Percentiles rank a stretch among this genome's conserved stretches.
These are phyloP conservation scores for Mycena metata DNA, from an alignment of 768 basidiomycete species.

Conservation along the genomic window DNA sequence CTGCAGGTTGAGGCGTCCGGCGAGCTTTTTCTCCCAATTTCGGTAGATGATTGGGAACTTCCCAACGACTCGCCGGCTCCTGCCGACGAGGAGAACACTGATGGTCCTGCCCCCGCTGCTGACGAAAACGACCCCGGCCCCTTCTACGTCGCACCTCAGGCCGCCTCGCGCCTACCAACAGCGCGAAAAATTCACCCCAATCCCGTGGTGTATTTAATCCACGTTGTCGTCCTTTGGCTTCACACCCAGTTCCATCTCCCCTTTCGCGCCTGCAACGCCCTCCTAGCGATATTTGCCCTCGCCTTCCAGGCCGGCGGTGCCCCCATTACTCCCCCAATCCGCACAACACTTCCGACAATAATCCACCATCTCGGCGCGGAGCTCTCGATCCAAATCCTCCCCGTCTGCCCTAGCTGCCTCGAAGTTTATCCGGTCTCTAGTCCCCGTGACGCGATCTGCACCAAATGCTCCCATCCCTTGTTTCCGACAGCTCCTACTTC, in stretches of 20 bases:
- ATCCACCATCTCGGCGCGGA: constrained; percentile 31
- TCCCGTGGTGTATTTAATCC: constrained; percentile 18
- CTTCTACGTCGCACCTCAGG: neutral
- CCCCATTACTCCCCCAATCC: constrained; percentile 17
- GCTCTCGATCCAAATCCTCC: constrained; percentile 15
- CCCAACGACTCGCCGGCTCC: neutral
- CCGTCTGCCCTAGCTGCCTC: constrained; percentile 38
- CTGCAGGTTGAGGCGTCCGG: neutral
- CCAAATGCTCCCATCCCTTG: neutral
- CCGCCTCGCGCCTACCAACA: neutral
- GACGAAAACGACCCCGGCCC: neutral
- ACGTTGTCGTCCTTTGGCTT: constrained; percentile 34
- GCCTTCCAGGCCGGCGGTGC: neutral
- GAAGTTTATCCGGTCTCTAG: constrained; percentile 37
- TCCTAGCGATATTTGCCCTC: constrained; percentile 27
- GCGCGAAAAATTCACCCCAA: neutral
- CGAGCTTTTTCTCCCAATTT: constrained; percentile 4
- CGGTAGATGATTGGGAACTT: neutral
- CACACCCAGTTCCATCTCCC: constrained; percentile 39
- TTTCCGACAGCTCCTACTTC: neutral
- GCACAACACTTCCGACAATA: constrained; percentile 36
- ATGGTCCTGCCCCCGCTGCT: neutral
- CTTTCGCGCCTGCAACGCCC: constrained; percentile 34
- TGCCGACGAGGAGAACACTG: neutral
- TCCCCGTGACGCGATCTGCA: constrained; percentile 12